Base-by-base conservation (phyloP, 2,329 filamentous ascomycete species). In the Tolypocladium album region DNA sequence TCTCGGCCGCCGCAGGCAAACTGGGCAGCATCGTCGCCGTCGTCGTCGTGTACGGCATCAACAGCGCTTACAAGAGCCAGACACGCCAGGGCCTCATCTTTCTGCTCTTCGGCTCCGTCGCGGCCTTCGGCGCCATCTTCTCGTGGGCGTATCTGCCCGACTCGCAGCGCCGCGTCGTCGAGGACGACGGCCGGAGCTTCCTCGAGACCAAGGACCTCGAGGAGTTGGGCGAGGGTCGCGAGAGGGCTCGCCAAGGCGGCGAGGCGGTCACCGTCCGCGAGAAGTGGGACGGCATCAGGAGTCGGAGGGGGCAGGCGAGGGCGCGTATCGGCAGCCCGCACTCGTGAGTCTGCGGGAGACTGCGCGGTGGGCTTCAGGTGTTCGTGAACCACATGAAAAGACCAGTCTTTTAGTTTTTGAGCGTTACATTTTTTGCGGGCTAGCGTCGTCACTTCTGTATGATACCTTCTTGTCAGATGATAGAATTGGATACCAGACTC, bases 1-100 rank as follows among this genome's bases (percentile, higher is more conserved):
- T 86, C 58, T 83, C 83, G 0, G 83, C 84, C 0, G 83, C 83
- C 0, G 78, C 79, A 0, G 84, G 83, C 13, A 86, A 86, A 66
- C 69, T 83, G 1, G 83, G 82, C 31, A 81, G 80, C 61, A 78
- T 86, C 57, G 69, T 81, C 6, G 80, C 79, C 57, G 73, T 82
- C 22, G 66, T 81, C 15, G 72, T 82, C 34, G 78, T 81, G 1
- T 80, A 78, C 64, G 78, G 76, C 59, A 79, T 82, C 68, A 79
- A 80, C 66, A 64, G 69, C 20, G 71, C 74, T 17, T 80, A 81
- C 67, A 64, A 67, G 47, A 74, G 71, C 59, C 57, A 69, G 2
- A 76, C 71, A 4, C 73, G 76, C 1, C 79, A 82, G 62, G 79
- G 79, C 0, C 74, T 82, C 36, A 75, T 81, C 45, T 81, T 81